Evolutionary conservation across 169 alveolate genomes (phyloP).

Genomic region (Perkinsus chesapeaki): DNA sequence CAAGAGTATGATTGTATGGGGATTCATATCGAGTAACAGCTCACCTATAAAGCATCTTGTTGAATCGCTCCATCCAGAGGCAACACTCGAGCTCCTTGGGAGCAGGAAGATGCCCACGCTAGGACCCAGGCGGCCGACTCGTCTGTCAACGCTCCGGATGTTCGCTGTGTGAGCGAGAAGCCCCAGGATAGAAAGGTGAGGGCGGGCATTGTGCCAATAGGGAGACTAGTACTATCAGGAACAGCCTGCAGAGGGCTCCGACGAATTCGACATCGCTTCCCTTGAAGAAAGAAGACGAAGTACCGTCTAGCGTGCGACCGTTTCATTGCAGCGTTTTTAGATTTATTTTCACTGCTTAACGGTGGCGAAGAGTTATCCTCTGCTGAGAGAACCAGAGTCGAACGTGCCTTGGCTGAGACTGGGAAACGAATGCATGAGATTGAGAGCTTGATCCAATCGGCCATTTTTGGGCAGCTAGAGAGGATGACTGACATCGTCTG

Average conservation of each 20-base stretch:
- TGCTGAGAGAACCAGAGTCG: neutral
- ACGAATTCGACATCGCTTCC: neutral
- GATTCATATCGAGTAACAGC: neutral
- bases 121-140: neutral
- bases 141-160: too few relatives aligned
- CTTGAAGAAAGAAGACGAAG: neutral
- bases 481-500: neutral
- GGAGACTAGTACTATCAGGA: too few relatives aligned
- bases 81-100: constrained; percentile 2
- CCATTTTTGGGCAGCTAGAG: neutral
- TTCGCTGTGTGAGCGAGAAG: too few relatives aligned
- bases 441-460: neutral
- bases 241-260: neutral
- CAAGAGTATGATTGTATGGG: neutral
- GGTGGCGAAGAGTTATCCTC: neutral
- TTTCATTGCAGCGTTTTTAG: neutral
- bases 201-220: too few relatives aligned
- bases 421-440: neutral
- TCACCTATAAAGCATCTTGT: neutral
- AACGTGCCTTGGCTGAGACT: neutral
- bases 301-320: neutral
- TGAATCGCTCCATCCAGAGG: neutral
- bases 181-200: too few relatives aligned
- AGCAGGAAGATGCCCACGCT: neutral
- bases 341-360: neutral